phyloP scores from a whole-genome alignment of 1,139 yeast species.

The Candida labiduridarum region DNA sequence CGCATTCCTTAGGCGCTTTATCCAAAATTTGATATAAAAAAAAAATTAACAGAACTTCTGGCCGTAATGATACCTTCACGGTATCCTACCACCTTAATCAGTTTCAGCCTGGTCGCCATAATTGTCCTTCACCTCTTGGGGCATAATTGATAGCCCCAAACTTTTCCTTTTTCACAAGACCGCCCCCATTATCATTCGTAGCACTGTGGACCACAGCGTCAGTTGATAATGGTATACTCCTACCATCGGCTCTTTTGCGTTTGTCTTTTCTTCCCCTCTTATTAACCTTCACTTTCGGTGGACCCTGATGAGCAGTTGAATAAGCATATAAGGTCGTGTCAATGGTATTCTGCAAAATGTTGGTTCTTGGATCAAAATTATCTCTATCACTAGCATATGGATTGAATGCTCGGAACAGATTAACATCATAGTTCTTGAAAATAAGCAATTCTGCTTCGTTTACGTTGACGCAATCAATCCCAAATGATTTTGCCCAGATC shows the following conservation, averaged over 20 bases:
- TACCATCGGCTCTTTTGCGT: conserved; percentile 1
- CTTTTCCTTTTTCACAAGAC: conserved; percentile 37
- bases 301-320: conserved; percentile 12
- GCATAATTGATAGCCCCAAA: conserved; percentile 53
- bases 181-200: conserved; percentile 18
- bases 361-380: conserved; percentile 26
- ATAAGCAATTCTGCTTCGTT: conserved; percentile 54
- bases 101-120: conserved; percentile 46
- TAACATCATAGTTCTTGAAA: conserved; percentile 41
- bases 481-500: conserved; percentile 59
- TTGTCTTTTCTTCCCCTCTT: conserved; percentile 7
- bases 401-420: conserved; percentile 24
- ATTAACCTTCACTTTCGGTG: conserved; percentile 8
- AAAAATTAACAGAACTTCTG: background rate
- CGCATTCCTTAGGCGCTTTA: no score
- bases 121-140: conserved; percentile 54
- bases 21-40: background rate
- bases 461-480: conserved; percentile 52
- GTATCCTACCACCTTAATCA: background rate
- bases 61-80: background rate
- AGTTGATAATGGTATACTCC: conserved; percentile 9
- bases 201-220: conserved; percentile 23
- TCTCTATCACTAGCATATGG: conserved; percentile 32
- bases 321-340: conserved; percentile 41
- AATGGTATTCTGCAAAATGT: conserved; percentile 38